Conservation (phyloP, 1,284 basidiomycete genomes). For the Violaceomyces palustris region DNA sequence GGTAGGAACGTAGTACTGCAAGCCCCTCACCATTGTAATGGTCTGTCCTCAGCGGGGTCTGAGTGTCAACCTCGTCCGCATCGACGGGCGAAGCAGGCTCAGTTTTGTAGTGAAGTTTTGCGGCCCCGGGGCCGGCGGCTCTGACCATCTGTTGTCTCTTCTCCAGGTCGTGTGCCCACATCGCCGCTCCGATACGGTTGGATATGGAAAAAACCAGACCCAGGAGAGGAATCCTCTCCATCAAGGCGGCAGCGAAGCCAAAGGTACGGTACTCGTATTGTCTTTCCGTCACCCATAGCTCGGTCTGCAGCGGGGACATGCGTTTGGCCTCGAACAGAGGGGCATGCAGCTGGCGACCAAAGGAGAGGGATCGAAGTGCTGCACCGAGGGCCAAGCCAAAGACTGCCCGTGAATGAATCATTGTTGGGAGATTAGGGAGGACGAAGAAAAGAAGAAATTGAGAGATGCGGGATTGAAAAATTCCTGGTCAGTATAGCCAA, state of each 20-base stretch:
- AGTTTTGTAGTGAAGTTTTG: conserved; percentile 6
- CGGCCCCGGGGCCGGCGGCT: not conserved
- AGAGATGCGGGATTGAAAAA: too few species aligned
- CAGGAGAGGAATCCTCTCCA: conserved; percentile 44
- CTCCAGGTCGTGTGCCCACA: conserved; percentile 52
- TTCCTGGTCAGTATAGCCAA: too few species aligned
- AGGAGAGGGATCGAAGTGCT: conserved; percentile 28
- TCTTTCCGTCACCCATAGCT: conserved; percentile 47
- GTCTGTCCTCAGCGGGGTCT: conserved; percentile 1
- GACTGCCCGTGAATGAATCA: too few species aligned
- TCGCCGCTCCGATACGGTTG: conserved; percentile 51
- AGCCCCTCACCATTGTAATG: conserved; percentile 26
- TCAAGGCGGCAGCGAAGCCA: conserved; percentile 39
- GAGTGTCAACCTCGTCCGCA: not conserved
- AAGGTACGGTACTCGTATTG: conserved; percentile 39
- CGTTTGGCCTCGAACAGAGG: conserved; percentile 44
- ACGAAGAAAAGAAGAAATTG: too few species aligned
- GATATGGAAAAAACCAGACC: conserved; percentile 46
- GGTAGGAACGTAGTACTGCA: conserved; percentile 10
- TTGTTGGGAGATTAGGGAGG: too few species aligned
- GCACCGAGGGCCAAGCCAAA: conserved; percentile 36
- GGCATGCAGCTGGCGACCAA: conserved; percentile 27
- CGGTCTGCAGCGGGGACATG: conserved; percentile 45
- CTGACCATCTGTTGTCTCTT: conserved; percentile 45
- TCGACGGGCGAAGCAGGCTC: conserved; percentile 5